phyloP scores from a whole-genome alignment of 306 rosid genomes.

The Ammopiptanthus mongolicus region DNA sequence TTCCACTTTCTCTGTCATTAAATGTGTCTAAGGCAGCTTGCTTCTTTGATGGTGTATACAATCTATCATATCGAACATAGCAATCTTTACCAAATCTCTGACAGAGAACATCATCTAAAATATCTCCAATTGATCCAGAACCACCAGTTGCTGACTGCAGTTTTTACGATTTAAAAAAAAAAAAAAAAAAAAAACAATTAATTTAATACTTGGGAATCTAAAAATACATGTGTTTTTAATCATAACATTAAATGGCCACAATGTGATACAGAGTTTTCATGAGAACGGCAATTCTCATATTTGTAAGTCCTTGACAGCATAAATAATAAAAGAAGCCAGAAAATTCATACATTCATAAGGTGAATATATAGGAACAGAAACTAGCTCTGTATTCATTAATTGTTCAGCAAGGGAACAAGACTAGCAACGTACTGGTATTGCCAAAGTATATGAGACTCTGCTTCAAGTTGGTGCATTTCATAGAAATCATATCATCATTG shows the following conservation, averaged over 20 bases:
- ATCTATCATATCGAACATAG: constrained; percentile 55
- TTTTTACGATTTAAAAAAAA: not conserved
- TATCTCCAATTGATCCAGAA: constrained; percentile 59
- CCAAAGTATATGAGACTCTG: not conserved
- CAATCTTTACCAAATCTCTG: constrained; percentile 59
- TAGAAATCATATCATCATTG: not conserved
- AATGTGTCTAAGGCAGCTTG: constrained; percentile 54
- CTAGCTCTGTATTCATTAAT: not conserved
- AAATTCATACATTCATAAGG: not conserved
- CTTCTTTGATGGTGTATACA: constrained; percentile 32
- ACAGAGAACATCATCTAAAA: constrained; percentile 68
- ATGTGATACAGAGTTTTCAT: not conserved
- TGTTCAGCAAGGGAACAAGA: not conserved
- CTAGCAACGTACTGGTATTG: not conserved
- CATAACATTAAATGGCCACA: not conserved
- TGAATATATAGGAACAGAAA: not conserved
- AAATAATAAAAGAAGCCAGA: not conserved
- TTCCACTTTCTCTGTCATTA: constrained; percentile 49
- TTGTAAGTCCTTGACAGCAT: not conserved
- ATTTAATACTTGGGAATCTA: constrained; percentile 17
- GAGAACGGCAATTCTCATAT: constrained; percentile 3
- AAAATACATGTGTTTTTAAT: not conserved
- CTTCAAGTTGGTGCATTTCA: not conserved
- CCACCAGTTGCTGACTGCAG: constrained; percentile 50
- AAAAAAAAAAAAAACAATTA: not conserved